Conservation (phyloP, 2,329 filamentous ascomycete species). For the Ceratocystis cubensis region DNA sequence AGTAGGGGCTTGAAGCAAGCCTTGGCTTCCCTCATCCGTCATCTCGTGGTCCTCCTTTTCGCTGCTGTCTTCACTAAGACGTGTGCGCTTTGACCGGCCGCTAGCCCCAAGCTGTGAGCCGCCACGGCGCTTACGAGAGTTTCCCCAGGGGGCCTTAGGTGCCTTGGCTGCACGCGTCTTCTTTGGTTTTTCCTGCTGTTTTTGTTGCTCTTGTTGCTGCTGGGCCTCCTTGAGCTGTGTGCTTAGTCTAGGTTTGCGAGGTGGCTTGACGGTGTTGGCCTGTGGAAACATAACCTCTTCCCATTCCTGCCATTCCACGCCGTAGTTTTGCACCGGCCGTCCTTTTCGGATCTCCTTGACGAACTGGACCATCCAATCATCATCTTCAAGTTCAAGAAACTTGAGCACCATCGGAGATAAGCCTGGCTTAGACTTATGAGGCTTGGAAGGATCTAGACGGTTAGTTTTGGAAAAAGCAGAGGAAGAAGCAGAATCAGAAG, state of each 20-base stretch:
- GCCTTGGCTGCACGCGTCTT: background rate
- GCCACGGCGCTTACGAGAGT: background rate
- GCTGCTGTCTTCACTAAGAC: background rate
- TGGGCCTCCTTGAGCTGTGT: background rate
- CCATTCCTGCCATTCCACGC: slow-evolving; percentile 9
- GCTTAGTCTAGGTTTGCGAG: slow-evolving; percentile 3
- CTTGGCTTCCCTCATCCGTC: background rate
- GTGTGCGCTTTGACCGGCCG: background rate
- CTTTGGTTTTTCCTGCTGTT: background rate
- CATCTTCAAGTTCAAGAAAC: slow-evolving; percentile 2
- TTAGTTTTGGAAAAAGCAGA: background rate
- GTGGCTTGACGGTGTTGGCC: background rate
- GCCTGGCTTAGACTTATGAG: too few species aligned
- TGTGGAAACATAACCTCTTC: slow-evolving; percentile 6
- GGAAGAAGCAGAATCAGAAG: background rate
- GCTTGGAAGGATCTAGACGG: background rate
- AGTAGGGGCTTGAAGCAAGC: background rate
- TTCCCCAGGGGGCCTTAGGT: background rate
- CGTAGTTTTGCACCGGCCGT: background rate
- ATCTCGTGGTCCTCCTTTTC: background rate
- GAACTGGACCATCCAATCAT: slow-evolving; percentile 4
- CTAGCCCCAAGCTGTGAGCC: background rate
- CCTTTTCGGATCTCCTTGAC: background rate
- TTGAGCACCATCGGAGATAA: background rate
- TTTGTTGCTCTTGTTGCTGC: background rate